Conservation (phyloP, 2,329 filamentous ascomycete genomes). For the Aspergillus sp. region DNA sequence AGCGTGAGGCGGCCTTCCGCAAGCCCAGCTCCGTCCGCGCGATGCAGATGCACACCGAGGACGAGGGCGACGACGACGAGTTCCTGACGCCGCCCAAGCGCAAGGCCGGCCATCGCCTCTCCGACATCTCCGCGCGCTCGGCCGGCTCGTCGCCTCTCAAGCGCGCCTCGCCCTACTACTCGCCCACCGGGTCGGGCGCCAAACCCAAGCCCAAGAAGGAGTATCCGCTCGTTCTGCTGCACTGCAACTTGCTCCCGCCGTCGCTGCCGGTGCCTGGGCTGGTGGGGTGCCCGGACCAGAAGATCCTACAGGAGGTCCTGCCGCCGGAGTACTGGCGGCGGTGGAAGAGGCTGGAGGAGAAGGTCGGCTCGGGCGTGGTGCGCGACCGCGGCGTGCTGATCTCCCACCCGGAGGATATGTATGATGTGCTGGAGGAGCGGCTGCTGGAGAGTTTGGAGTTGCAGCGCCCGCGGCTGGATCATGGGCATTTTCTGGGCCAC, state of each 20-base stretch:
- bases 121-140: slow-evolving; percentile 31
- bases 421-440: slow-evolving; percentile 61
- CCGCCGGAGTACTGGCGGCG: slow-evolving; percentile 44
- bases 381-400: slow-evolving; percentile 59
- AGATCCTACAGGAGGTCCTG: slow-evolving; percentile 50
- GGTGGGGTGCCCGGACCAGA: slow-evolving; percentile 31
- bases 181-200: slow-evolving; percentile 23
- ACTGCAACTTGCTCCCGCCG: slow-evolving; percentile 58
- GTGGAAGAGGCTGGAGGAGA: slow-evolving; percentile 55
- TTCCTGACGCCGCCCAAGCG: slow-evolving; percentile 35
- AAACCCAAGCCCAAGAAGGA: slow-evolving; percentile 43
- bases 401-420: slow-evolving; percentile 61
- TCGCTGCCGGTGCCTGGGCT: slow-evolving; percentile 47
- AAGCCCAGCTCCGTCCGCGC: slow-evolving; percentile 46
- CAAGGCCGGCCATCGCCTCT: slow-evolving; percentile 24
- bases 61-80: slow-evolving; percentile 39
- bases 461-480: slow-evolving; percentile 53
- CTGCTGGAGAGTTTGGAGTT: slow-evolving; percentile 60
- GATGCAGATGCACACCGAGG: slow-evolving; percentile 44
- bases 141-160: slow-evolving; percentile 30
- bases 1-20: slow-evolving; percentile 39
- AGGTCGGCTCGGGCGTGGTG: slow-evolving; percentile 52
- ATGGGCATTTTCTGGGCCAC: slow-evolving; percentile 54
- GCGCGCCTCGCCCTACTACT: slow-evolving; percentile 32
- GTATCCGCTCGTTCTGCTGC: slow-evolving; percentile 58